Conservation (phyloP, 192 early-diverging fungal species). For the Coemansia reversa region DNA sequence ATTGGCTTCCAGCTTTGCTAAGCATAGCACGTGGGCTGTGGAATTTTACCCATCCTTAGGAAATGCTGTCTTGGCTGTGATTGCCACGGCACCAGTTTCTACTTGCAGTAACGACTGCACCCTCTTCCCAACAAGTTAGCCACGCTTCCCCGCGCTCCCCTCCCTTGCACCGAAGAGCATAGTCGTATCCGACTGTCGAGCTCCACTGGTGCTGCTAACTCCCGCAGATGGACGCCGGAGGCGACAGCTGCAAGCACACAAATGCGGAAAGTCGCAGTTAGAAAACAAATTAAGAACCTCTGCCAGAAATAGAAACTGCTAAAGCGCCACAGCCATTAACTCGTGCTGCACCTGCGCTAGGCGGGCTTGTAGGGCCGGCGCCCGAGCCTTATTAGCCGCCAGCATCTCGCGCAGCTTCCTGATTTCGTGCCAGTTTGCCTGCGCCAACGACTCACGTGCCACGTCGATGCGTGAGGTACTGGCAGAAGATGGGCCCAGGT, state of each 20-base stretch:
- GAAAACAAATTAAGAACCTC: not conserved
- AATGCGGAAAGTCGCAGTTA: not conserved
- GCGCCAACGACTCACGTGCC: conserved; percentile 33
- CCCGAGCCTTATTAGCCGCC: conserved; percentile 26
- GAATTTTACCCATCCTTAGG: not conserved
- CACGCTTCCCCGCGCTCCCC: not conserved
- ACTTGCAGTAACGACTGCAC: not conserved
- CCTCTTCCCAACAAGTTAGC: not conserved
- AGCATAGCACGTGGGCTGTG: not conserved
- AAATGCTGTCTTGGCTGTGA: not conserved
- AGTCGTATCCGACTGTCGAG: too few species aligned
- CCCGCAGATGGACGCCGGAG: not conserved
- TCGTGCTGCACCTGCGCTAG: conserved; percentile 42
- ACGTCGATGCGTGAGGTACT: conserved; percentile 36
- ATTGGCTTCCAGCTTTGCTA: not conserved
- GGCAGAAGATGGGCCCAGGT: conserved; percentile 17
- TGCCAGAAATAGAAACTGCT: not conserved
- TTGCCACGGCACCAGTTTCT: not conserved
- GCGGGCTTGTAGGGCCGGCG: conserved; percentile 13
- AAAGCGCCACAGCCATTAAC: conserved; percentile 26
- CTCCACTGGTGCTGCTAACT: not conserved
- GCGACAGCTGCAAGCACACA: not conserved
- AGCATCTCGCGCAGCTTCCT: conserved; percentile 31
- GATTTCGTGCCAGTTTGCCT: conserved; percentile 36
- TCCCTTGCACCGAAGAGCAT: not conserved